Evolutionary conservation across 768 basidiomycete genomes (phyloP), one percentile per base, ranked within the genome.

Genomic region (Xanthoconium stramineum): DNA sequence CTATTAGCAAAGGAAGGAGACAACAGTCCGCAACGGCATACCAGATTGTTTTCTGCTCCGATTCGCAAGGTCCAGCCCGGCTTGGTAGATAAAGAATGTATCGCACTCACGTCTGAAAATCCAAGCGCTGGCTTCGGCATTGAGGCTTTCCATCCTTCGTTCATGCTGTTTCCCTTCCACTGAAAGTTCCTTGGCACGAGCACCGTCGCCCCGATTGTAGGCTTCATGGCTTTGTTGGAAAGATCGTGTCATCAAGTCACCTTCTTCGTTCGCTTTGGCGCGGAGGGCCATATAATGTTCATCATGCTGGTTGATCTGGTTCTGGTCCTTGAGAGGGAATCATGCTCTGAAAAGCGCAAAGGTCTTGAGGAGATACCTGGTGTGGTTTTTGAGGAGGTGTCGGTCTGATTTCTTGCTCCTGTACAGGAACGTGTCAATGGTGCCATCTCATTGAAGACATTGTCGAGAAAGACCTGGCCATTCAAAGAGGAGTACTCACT

Each of bases 101-200:
- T 28, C 44, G 19, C 32, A 71, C 82, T 91, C 84, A 59, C 76
- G 70, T 63, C 54, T 61, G 70, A 86, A 98, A 59, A 98, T 95
- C 89, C 90, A 96, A 48, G 86, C 82, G 56, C 86, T 84, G 2
- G 95, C 96, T 69, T 94, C 74, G 56, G 79, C 79, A 69, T 98
- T 94, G 58, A 93, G 71, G 47, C 79, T 69, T 59, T 89, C 85
- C 88, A 95, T 94, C 65, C 83, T 80, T 6, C 76, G 70, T 70
- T 91, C 83, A 68, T 95, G 90, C 39, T 76, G 76, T 69, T 93
- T 91, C 17, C 94, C 95, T 69, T 93, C 64, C 55, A 84, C 81
- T 17, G 87, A 90, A 24, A 97, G 78, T 48, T 88, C 77, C 72
- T 98, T 94, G 20, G 95, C 95, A 33, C 74, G 73, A 0, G 84